phyloP scores from a whole-genome alignment of 805 yeast genomes.

The Candida pseudoglaebosa region DNA sequence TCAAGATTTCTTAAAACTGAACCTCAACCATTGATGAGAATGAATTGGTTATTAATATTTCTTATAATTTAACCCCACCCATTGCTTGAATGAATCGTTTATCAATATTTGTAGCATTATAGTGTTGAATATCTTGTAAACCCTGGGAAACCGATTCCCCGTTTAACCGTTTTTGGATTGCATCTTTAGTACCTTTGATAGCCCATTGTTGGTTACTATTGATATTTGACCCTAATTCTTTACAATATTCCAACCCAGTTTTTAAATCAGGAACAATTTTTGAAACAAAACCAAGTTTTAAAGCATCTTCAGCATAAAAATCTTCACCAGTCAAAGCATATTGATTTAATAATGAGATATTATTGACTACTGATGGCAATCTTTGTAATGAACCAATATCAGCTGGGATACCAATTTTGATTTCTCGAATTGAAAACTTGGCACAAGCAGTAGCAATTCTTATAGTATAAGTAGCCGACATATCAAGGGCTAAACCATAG shows the following conservation, averaged over 20 bases:
- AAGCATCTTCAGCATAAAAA: conserved; percentile 55
- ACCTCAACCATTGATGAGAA: too few species aligned
- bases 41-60: too few species aligned
- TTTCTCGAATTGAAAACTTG: conserved; percentile 59
- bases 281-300: conserved; percentile 51
- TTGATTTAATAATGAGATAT: conserved; percentile 56
- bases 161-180: conserved; percentile 40
- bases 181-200: conserved; percentile 57
- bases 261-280: conserved; percentile 42
- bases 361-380: conserved; percentile 49
- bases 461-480: conserved; percentile 54
- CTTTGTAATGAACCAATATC: conserved; percentile 78
- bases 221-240: conserved; percentile 46
- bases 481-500: conserved; percentile 67
- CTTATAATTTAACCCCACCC: conserved; percentile 7
- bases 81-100: conserved; percentile 8
- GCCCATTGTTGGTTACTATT: conserved; percentile 53
- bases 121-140: conserved; percentile 49
- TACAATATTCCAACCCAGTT: conserved; percentile 48
- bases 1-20: too few species aligned
- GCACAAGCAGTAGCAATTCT: conserved; percentile 53
- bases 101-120: conserved; percentile 39
- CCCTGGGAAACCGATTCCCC: conserved; percentile 44
- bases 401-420: conserved; percentile 70
- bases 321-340: conserved; percentile 58